Base-by-base conservation (phyloP, 345 rosid species). In the Dimocarpus longan region DNA sequence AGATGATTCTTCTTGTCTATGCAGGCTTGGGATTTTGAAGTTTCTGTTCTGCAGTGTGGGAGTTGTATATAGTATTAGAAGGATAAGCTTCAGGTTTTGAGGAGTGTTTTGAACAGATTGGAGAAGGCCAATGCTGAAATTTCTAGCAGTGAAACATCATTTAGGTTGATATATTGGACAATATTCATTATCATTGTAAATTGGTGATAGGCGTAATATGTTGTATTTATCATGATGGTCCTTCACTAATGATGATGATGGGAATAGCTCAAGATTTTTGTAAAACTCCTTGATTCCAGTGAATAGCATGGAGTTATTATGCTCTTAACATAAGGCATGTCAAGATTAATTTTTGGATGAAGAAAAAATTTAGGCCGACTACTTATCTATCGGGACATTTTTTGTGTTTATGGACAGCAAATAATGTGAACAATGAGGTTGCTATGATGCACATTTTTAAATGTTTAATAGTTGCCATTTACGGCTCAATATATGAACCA, bases 191-290 rank as follows among this genome's bases (percentile, higher is more conserved):
- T 60, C 10, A 60, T 19, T 59, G 64, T 60, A 60, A 21, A 21
- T 60, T 22, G 5, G 28, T 60, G 9, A 19, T n/a, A 16, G 10
- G 10, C 5, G 12, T 21, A 59, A 22, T 10, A 2, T 18, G 9
- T n/a, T 57, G 5, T 73, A 39, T 57, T 19, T 73, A 73, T 6
- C 26, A 7, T 6, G 46, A 64, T 24, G 46, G 13, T 48, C 28
- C 24, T 50, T 15, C 16, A 26, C 59, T 48, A 75, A 28, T 37
- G 59, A 16, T 76, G 78, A 76, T 48, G 40, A 22, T 60, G 12
- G 64, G 50, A 32, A 2, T 62, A 42, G 39, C 67, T 64, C n/a
- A n/a, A 59, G 64, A 59, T 13, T 59, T 21, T n/a, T 7, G 64
- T 7, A 21, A 26, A 8, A 64, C 6, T 12, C 18, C 8, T 5